Percentiles rank a stretch among this genome's conserved stretches.
Evolutionary conservation across 2,329 filamentous ascomycete genomes (phyloP).

Genomic region (Xylariales sp.): DNA sequence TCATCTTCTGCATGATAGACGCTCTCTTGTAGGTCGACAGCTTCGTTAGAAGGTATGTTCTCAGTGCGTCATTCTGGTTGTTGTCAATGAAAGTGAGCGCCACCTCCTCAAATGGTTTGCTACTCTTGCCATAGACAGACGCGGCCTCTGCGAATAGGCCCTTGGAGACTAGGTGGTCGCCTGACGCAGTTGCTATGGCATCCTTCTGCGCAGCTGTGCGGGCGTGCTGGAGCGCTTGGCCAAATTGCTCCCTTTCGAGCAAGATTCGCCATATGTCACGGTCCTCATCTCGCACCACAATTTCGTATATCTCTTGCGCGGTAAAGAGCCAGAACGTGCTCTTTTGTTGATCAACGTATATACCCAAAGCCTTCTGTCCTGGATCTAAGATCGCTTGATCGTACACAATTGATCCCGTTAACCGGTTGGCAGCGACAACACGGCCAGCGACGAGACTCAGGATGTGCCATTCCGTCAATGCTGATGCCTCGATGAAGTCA

Average conservation of each 20-base stretch:
- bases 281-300: constrained; percentile 85
- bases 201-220: constrained; percentile 79
- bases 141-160: constrained; percentile 84
- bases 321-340: constrained; percentile 98
- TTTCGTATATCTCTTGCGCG: constrained; percentile 84
- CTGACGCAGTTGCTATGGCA: constrained; percentile 84
- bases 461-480: constrained; percentile 91
- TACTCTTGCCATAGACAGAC: constrained; percentile 87
- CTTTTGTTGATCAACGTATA: constrained; percentile 87
- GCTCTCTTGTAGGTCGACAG: constrained; percentile 77
- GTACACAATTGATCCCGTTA: constrained; percentile 82
- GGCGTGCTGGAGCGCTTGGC: constrained; percentile 81
- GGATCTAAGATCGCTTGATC: constrained; percentile 81
- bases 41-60: constrained; percentile 85
- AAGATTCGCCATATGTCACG: constrained; percentile 94
- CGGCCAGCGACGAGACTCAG: constrained; percentile 77
- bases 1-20: constrained; percentile 84
- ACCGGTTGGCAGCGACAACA: constrained; percentile 78
- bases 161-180: constrained; percentile 79
- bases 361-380: constrained; percentile 74
- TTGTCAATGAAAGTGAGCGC: constrained; percentile 87
- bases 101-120: constrained; percentile 95
- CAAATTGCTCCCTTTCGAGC: constrained; percentile 81
- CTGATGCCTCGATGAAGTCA: constrained; percentile 74
- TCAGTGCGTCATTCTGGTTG: constrained; percentile 82